phyloP scores from a whole-genome alignment of 164 flowering plant species.

The Magnolia kwangsiensis region DNA sequence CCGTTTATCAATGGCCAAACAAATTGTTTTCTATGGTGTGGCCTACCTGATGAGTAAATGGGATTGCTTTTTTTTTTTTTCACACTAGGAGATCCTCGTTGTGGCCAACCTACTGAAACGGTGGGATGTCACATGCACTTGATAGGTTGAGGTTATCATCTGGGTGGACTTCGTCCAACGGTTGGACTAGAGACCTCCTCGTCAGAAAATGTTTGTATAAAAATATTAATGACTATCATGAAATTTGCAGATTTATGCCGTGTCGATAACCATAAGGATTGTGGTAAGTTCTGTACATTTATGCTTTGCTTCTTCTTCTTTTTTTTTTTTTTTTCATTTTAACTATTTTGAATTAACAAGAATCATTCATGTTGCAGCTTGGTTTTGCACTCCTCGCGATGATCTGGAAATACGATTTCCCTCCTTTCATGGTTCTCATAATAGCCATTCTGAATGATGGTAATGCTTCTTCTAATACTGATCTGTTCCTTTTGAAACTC shows the following conservation, averaged over 20 bases:
- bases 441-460: constrained; percentile 88
- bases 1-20: too few species aligned
- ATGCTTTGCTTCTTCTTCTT: background rate
- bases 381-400: constrained; percentile 76
- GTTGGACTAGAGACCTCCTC: too few species aligned
- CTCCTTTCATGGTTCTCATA: constrained; percentile 91
- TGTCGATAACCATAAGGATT: constrained; percentile 86
- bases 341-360: background rate
- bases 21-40: too few species aligned
- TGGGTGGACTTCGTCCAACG: too few species aligned
- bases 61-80: too few species aligned
- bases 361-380: constrained; percentile 45
- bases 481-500: background rate
- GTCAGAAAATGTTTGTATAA: background rate
- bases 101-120: too few species aligned
- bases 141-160: too few species aligned
- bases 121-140: too few species aligned
- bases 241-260: constrained; percentile 81
- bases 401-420: constrained; percentile 92
- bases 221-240: constrained; percentile 7
- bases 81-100: too few species aligned
- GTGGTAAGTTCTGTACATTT: constrained; percentile 56
- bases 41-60: too few species aligned
- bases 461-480: constrained; percentile 26
- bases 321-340: background rate